These are phyloP conservation scores for Tympanopsis confertula DNA, from an alignment of 2,329 filamentous ascomycete species.

Conservation along the genomic window DNA sequence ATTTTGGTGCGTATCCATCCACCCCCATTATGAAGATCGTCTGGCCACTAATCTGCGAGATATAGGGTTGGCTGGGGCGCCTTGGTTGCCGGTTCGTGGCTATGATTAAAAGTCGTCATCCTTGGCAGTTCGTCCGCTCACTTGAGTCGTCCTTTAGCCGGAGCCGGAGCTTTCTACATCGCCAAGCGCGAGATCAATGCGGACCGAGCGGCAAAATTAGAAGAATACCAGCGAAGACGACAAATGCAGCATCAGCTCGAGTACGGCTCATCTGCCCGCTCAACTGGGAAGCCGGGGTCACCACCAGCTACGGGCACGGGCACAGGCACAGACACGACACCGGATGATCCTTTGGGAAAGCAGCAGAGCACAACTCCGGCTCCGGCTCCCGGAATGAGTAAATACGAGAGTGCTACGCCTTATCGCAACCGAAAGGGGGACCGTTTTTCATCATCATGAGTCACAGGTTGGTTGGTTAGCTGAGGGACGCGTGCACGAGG, in stretches of 20 bases:
- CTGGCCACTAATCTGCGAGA: no score
- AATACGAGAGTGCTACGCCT: slow-evolving; percentile 72
- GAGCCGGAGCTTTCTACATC: slow-evolving; percentile 87
- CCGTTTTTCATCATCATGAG: slow-evolving; percentile 56
- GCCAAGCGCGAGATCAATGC: slow-evolving; percentile 91
- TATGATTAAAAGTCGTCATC: background rate
- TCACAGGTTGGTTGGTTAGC: no score
- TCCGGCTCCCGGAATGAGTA: slow-evolving; percentile 72
- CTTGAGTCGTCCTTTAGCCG: slow-evolving; percentile 41
- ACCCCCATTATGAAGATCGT: background rate
- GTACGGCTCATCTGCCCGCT: slow-evolving; percentile 22
- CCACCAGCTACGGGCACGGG: slow-evolving; percentile 24
- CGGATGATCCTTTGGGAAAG: slow-evolving; percentile 55
- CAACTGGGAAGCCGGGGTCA: slow-evolving; percentile 19
- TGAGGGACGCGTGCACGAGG: no score
- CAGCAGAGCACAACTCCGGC: slow-evolving; percentile 73
- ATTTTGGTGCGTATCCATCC: slow-evolving; percentile 41
- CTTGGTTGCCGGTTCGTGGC: slow-evolving; percentile 63
- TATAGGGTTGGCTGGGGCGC: slow-evolving; percentile 81
- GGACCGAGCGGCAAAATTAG: slow-evolving; percentile 64
- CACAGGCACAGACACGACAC: slow-evolving; percentile 46
- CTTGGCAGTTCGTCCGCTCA: background rate
- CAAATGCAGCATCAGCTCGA: slow-evolving; percentile 44
- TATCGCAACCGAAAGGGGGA: slow-evolving; percentile 76
- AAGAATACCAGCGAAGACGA: slow-evolving; percentile 55